A percentile compares a stretch with the other conserved stretches of the same genome.
These are phyloP conservation scores for Puccinia hordei DNA, from an alignment of 1,284 basidiomycete genomes.

Conservation along the genomic window DNA sequence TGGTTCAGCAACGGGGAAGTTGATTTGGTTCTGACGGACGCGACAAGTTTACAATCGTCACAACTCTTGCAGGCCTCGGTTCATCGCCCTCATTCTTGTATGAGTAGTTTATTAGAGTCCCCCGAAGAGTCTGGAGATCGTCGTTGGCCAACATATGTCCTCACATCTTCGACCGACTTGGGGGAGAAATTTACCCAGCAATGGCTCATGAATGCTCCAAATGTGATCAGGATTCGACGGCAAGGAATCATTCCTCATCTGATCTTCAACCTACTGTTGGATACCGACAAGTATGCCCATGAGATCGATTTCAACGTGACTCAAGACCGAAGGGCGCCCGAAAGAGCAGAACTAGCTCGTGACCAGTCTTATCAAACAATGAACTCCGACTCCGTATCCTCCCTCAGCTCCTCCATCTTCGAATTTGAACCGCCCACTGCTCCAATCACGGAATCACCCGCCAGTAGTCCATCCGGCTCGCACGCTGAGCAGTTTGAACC, in stretches of 20 bases:
- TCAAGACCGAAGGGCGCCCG: conserved; percentile 4
- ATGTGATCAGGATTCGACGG: conserved; percentile 30
- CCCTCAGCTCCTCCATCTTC: conserved; percentile 5
- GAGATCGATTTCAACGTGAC: conserved; percentile 16
- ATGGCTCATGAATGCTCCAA: neutral
- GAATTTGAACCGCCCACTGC: neutral
- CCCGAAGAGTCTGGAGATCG: neutral
- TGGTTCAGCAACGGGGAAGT: conserved; percentile 19
- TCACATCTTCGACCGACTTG: conserved; percentile 23
- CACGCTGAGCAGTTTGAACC: neutral
- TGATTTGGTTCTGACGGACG: conserved; percentile 38
- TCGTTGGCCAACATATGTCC: conserved; percentile 18
- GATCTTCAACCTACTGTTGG: conserved; percentile 27
- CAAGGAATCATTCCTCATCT: conserved; percentile 49
- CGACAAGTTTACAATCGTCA: conserved; percentile 5
- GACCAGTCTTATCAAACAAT: conserved; percentile 1
- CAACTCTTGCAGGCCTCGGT: neutral
- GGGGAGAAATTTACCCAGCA: conserved; percentile 2
- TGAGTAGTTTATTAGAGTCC: neutral
- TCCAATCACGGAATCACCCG: neutral
- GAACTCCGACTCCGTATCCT: neutral
- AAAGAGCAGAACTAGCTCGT: neutral
- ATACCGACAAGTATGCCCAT: conserved; percentile 35
- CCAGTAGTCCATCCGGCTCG: conserved; percentile 25
- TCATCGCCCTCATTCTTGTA: neutral